Conservation (phyloP, 805 yeast genomes). For the Saccharomyces kudriavzevii region DNA sequence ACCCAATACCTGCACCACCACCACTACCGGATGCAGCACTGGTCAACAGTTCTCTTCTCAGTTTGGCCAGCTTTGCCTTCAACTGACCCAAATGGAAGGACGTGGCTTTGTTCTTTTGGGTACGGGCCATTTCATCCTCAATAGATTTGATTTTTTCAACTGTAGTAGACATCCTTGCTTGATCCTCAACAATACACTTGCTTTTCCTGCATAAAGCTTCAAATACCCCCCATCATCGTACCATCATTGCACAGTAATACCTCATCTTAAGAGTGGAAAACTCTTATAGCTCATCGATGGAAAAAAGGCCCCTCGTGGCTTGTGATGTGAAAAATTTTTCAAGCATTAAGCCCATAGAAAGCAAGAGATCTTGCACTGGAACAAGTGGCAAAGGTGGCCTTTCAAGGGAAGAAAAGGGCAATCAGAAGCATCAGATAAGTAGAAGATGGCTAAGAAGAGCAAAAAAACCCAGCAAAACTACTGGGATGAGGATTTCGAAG, state of each 20-base stretch:
- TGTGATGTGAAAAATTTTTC: constrained; percentile 12
- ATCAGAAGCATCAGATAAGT: constrained; percentile 54
- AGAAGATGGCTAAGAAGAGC: constrained; percentile 40
- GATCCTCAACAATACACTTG: background rate
- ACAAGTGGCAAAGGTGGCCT: constrained; percentile 7
- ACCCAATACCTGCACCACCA: constrained; percentile 89
- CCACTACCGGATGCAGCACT: constrained; percentile 67
- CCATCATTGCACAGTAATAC: background rate
- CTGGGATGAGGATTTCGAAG: constrained; percentile 72
- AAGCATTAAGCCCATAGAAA: background rate
- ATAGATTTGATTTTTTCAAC: constrained; percentile 74
- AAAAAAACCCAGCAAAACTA: constrained; percentile 66
- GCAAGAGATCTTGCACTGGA: background rate
- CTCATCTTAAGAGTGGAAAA: background rate
- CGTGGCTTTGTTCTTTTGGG: constrained; percentile 97
- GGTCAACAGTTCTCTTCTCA: constrained; percentile 82
- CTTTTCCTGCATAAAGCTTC: background rate
- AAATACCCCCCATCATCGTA: background rate
- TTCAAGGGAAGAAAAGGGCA: constrained; percentile 42
- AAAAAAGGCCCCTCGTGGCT: constrained; percentile 1
- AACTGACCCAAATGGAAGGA: constrained; percentile 95
- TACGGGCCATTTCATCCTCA: constrained; percentile 95
- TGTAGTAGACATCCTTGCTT: constrained; percentile 48
- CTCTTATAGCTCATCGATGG: constrained; percentile 10
- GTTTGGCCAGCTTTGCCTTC: constrained; percentile 91